Percentiles rank a stretch among this genome's conserved stretches.
These are phyloP conservation scores for Juncus inflexus DNA, from an alignment of 176 grass and related monocot species.

Conservation along the genomic window DNA sequence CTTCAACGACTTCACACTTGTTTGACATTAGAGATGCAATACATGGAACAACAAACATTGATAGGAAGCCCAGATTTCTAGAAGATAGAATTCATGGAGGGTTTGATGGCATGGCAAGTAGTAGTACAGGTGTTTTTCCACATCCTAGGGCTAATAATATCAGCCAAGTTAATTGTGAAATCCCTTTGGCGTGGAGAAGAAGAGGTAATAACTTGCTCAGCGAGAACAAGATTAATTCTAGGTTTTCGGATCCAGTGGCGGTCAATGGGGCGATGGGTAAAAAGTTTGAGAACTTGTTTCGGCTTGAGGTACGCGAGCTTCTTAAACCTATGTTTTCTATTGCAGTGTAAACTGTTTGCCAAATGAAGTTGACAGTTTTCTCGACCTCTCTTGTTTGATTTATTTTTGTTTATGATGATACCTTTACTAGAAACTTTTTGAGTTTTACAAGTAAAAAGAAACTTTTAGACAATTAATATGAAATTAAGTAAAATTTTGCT, in stretches of 20 bases:
- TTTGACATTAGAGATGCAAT: constrained; percentile 46
- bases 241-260: constrained; percentile 32
- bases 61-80: constrained; percentile 3
- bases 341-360: too few species aligned
- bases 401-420: too few species aligned
- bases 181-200: constrained; percentile 42
- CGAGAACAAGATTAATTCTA: constrained; percentile 14
- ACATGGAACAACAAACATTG: neutral
- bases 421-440: too few species aligned
- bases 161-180: constrained; percentile 14
- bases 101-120: constrained; percentile 22
- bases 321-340: too few species aligned
- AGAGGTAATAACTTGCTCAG: constrained; percentile 2
- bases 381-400: too few species aligned
- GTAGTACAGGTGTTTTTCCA: neutral
- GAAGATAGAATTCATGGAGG: constrained; percentile 28
- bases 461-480: too few species aligned
- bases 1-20: constrained; percentile 26
- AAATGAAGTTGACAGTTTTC: too few species aligned
- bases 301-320: constrained; percentile 17
- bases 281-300: constrained; percentile 31
- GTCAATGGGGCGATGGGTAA: constrained; percentile 38
- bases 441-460: too few species aligned
- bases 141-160: constrained; percentile 3
- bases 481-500: too few species aligned